Base-by-base conservation (phyloP, 306 rosid species). In the Quercus alba region DNA sequence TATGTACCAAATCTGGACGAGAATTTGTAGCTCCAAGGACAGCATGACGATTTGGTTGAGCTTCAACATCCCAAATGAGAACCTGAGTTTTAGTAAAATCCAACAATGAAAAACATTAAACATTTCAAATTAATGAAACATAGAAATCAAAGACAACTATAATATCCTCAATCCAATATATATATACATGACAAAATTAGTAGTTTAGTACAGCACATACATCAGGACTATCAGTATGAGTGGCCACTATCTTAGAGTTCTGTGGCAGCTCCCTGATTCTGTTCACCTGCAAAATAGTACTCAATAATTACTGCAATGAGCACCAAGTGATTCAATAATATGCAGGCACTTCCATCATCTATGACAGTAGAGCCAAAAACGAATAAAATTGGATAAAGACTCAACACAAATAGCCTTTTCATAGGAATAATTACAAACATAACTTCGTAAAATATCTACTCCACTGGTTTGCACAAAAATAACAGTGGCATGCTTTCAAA, bases 191-290 rank as follows among this genome's bases (percentile, higher is more conserved):
- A 68, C 14, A 14, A 73, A 77, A 21, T 63, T 63, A 72, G 84
- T 66, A 44, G 46, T 41, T 8, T 41, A n/a, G 67, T 74, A 38
- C 46, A 64, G 69, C 58, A 81, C 93, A 74, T 86, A 96, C 99
- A 89, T 91, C 97, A 85, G 99, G 99, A 82, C 97, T 88, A 75
- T 96, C 99, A 0, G 99, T 96, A 82, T 96, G 99, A 18, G 99
- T 96, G 41, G 99, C 99, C 78, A 96, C 97, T 63, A 96, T 96
- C 90, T 86, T 90, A 46, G 92, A 85, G 85, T 93, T 96, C 81
- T 92, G 97, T 2, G 98, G 98, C 78, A 96, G 92, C 79, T 96
- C 99, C 86, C 99, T 88, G 62, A 96, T 96, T 87, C 99, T 89
- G 90, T 96, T 96, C 72, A 96, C 98, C 99, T 96, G 85, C 81